A percentile compares a stretch with the other conserved stretches of the same genome.
Conservation (phyloP, 2,329 filamentous ascomycete genomes). For the Stagonosporopsis cucurbitacearum region DNA sequence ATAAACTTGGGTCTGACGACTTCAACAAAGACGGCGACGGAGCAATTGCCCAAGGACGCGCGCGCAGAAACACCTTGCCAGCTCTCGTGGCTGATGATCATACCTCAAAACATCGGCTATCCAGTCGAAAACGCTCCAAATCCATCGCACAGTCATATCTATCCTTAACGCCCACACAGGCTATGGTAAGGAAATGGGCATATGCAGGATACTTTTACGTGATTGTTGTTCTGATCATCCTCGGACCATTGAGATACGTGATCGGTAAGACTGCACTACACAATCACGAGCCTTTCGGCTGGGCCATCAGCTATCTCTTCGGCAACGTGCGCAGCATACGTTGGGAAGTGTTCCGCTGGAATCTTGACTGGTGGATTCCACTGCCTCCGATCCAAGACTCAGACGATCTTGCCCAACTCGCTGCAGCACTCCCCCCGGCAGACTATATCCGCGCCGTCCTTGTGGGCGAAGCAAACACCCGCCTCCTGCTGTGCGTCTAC, state of each 20-base stretch:
- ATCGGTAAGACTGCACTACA: constrained; percentile 71
- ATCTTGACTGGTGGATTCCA: constrained; percentile 76
- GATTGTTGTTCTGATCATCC: constrained; percentile 68
- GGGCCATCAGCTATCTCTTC: constrained; percentile 89
- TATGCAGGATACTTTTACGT: constrained; percentile 83
- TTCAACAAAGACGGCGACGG: constrained; percentile 5
- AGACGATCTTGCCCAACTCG: constrained; percentile 19
- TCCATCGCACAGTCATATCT: constrained; percentile 69
- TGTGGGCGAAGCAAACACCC: constrained; percentile 79
- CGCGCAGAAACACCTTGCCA: constrained; percentile 47
- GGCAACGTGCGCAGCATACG: constrained; percentile 77
- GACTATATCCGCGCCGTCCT: constrained; percentile 68
- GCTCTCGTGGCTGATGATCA: constrained; percentile 32
- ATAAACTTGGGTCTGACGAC: constrained; percentile 24
- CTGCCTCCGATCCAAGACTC: constrained; percentile 61
- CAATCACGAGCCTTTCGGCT: constrained; percentile 83
- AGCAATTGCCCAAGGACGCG: constrained; percentile 17
- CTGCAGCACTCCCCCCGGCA: constrained; percentile 49
- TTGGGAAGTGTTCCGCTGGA: constrained; percentile 70
- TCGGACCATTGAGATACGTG: constrained; percentile 74
- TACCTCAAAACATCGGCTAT: constrained; percentile 27
- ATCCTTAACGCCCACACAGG: constrained; percentile 79
- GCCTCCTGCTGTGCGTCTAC: constrained; percentile 78
- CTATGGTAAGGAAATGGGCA: constrained; percentile 76
- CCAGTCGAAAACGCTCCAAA: constrained; percentile 38